Conservation (phyloP, 2,329 filamentous ascomycete species). For the Paracamarosporium sp. region DNA sequence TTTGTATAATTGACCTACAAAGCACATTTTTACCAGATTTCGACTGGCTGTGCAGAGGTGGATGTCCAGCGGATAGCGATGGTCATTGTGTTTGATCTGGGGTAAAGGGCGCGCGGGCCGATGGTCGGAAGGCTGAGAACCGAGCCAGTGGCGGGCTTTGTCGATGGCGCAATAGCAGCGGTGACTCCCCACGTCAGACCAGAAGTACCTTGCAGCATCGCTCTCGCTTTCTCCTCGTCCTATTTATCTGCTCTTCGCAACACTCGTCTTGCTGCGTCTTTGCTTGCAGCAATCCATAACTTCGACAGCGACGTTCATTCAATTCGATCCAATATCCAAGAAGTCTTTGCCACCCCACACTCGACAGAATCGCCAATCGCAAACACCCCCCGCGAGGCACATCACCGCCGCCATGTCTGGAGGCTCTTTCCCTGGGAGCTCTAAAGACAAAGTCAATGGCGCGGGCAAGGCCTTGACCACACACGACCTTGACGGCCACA, state of each 20-base stretch:
- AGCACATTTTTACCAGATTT: conserved; percentile 1
- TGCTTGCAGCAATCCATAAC: not conserved
- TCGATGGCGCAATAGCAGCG: conserved; percentile 43
- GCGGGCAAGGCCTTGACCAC: conserved; percentile 50
- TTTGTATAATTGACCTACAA: conserved; percentile 7
- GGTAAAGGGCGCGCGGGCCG: conserved; percentile 15
- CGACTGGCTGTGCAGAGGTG: not conserved
- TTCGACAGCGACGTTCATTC: conserved; percentile 16
- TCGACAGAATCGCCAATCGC: not conserved
- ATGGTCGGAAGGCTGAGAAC: conserved; percentile 28
- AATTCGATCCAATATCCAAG: conserved; percentile 25
- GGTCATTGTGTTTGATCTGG: conserved; percentile 6
- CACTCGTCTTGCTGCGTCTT: not conserved
- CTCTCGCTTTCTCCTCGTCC: not conserved
- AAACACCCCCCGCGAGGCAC: conserved; percentile 9
- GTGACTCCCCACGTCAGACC: conserved; percentile 38
- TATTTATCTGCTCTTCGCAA: not conserved
- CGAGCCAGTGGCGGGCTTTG: conserved; percentile 27
- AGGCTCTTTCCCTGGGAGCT: conserved; percentile 29
- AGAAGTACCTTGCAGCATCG: conserved; percentile 21
- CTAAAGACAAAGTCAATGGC: conserved; percentile 42
- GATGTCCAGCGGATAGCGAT: not conserved
- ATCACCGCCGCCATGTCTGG: conserved; percentile 34
- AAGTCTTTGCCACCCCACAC: conserved; percentile 1
- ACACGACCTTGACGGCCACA: conserved; percentile 47